Conservation (phyloP, 495 filamentous ascomycete genomes). For the Cercophora samala region DNA sequence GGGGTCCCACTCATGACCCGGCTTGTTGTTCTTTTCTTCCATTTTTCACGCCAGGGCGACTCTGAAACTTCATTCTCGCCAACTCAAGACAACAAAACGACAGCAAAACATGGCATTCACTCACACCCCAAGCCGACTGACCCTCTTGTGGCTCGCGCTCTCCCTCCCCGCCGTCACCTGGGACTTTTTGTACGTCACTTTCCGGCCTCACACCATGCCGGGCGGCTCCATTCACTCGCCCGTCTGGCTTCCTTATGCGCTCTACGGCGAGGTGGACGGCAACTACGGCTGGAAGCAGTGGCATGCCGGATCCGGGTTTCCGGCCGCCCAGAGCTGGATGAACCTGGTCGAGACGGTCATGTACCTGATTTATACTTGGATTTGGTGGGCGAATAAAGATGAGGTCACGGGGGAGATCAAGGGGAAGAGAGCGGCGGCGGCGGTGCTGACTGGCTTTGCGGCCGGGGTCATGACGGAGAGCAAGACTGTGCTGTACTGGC, state of each 20-base stretch:
- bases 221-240: conserved; percentile 72
- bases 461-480: conserved; percentile 76
- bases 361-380: conserved; percentile 66
- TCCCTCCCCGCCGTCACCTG: conserved; percentile 81
- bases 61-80: not conserved
- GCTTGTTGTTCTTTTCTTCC: no score
- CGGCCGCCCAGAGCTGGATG: conserved; percentile 67
- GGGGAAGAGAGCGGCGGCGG: conserved; percentile 58
- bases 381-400: conserved; percentile 53
- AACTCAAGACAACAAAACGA: not conserved
- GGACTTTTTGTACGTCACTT: conserved; percentile 77
- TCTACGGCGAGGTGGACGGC: conserved; percentile 78
- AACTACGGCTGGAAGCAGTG: conserved; percentile 81
- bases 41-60: no score
- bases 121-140: conserved; percentile 63
- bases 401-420: conserved; percentile 38
- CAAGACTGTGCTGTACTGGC: conserved; percentile 83
- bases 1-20: no score
- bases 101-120: conserved; percentile 18
- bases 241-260: conserved; percentile 73
- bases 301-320: conserved; percentile 70
- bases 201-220: conserved; percentile 81
- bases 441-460: conserved; percentile 64
- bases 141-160: conserved; percentile 70
- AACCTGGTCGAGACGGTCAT: conserved; percentile 70